Evolutionary conservation across 805 yeast genomes (phyloP), one percentile per base, ranked within the genome.

Genomic region (Spathaspora hagerdaliae): DNA sequence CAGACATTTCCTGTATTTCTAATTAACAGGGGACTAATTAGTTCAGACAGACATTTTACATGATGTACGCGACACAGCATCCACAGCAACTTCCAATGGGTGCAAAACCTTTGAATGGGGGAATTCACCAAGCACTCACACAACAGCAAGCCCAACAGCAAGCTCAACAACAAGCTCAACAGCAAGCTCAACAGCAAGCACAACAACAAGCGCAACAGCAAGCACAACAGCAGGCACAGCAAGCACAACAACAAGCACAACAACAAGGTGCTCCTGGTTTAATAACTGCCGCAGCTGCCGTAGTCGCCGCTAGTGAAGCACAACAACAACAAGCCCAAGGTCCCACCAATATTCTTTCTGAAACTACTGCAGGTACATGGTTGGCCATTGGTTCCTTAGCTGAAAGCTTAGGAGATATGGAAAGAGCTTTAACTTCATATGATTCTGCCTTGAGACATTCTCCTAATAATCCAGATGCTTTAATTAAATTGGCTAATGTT

Each of bases 311-410:
- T 14, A 38, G 38, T 27, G 32, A 29, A 29, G 37, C 24, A 29
- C 41, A 36, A 32, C 44, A 27, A 7, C 49, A 42, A 39, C 24
- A 15, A 15, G 33, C 32, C 42, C 12, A 33, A 36, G 50, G 43
- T 27, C 40, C 55, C 33, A 38, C 49, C 6, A 53, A 47, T 29
- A 48, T 60, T 27, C 52, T 68, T 32, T 45, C 64, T 50, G 69
- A 77, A 60, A 82, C 88, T 41, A 83, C 88, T 24, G 82, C 87
- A 1, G 85, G 84, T 44, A 85, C 96, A 3, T 90, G 97, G 97
- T 69, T 87, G 40, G 90, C 95, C 14, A 81, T 89, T 45, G 97
- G 97, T 15, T 79, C 88, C 7, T 75, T 90, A 51, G 97, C 98
- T 19, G 97, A 92, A 62, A 74, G 88, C 42, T 71, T 94, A 48